Evolutionary conservation across 768 basidiomycete genomes (phyloP).

Genomic region (Mycena rebaudengoi): DNA sequence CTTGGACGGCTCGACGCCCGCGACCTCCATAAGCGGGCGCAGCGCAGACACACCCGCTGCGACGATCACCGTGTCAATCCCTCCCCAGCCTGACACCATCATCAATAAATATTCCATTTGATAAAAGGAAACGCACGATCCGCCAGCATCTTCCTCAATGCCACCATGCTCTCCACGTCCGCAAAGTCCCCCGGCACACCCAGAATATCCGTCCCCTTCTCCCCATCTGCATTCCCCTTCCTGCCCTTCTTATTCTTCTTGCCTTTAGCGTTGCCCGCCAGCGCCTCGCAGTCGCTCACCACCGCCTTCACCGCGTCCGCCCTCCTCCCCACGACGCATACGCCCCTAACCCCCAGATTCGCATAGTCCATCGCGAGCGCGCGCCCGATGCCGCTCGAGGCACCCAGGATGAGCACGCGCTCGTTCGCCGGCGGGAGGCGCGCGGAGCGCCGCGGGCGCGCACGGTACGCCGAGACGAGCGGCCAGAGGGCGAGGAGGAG

Average conservation of each 20-base stretch:
- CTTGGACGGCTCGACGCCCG: too few relatives aligned
- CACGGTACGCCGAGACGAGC: too few relatives aligned
- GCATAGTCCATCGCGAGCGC: slow-evolving; percentile 77
- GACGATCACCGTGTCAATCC: slow-evolving; percentile 84
- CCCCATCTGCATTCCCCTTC: slow-evolving; percentile 56
- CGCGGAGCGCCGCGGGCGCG: too few relatives aligned
- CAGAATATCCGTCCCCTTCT: slow-evolving; percentile 48
- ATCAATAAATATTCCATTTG: neutral
- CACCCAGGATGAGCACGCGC: slow-evolving; percentile 84
- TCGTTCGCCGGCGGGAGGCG: slow-evolving; percentile 61
- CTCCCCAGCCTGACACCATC: slow-evolving; percentile 69
- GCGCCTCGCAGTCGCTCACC: too few relatives aligned
- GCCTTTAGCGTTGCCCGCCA: too few relatives aligned
- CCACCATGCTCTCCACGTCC: slow-evolving; percentile 71
- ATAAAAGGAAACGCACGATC: slow-evolving; percentile 52
- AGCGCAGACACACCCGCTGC: slow-evolving; percentile 87
- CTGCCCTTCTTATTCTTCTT: too few relatives aligned
- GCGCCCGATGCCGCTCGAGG: slow-evolving; percentile 84
- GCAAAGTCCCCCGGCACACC: slow-evolving; percentile 70
- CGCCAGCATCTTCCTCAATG: slow-evolving; percentile 59
- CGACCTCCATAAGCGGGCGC: slow-evolving; percentile 74
- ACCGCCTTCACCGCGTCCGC: slow-evolving; percentile 63
- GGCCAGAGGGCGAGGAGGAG: too few relatives aligned
- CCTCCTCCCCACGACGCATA: slow-evolving; percentile 77
- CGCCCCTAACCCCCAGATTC: slow-evolving; percentile 71